Evolutionary conservation across 352 stramenopile species (phyloP).

Genomic region (Phytophthora brassicae): DNA sequence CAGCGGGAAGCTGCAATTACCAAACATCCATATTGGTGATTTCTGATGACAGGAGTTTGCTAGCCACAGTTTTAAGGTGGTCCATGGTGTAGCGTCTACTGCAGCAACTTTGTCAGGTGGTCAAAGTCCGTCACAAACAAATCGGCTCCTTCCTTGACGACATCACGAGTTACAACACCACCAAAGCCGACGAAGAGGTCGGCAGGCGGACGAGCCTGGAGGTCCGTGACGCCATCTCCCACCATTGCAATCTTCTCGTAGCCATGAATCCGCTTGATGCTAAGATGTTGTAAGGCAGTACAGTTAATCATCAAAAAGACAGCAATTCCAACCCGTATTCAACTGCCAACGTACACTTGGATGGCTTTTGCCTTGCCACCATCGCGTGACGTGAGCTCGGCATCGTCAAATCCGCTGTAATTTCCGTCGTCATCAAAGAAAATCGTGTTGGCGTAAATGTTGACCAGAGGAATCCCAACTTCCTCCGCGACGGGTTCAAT

Average conservation of each 20-base stretch:
- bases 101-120: slow-evolving; percentile 74
- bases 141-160: slow-evolving; percentile 93
- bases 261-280: slow-evolving; percentile 90
- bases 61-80: no score
- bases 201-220: slow-evolving; percentile 96
- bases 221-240: slow-evolving; percentile 98
- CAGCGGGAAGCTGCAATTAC: slow-evolving; percentile 3
- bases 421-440: slow-evolving; percentile 89
- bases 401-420: slow-evolving; percentile 94
- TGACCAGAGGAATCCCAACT: slow-evolving; percentile 80
- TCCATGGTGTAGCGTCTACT: slow-evolving; percentile 39
- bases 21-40: neutral
- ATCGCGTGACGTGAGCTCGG: slow-evolving; percentile 92
- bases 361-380: slow-evolving; percentile 81
- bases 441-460: slow-evolving; percentile 99
- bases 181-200: slow-evolving; percentile 98
- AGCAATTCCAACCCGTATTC: neutral
- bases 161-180: slow-evolving; percentile 92
- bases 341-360: slow-evolving; percentile 47
- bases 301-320: slow-evolving; percentile 7
- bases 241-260: slow-evolving; percentile 98
- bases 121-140: slow-evolving; percentile 98
- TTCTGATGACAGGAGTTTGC: neutral
- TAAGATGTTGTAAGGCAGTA: slow-evolving; percentile 27
- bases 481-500: slow-evolving; percentile 95